Evolutionary conservation across 1,139 yeast genomes (phyloP).

Genomic region (Suhomyces yuchorum): DNA sequence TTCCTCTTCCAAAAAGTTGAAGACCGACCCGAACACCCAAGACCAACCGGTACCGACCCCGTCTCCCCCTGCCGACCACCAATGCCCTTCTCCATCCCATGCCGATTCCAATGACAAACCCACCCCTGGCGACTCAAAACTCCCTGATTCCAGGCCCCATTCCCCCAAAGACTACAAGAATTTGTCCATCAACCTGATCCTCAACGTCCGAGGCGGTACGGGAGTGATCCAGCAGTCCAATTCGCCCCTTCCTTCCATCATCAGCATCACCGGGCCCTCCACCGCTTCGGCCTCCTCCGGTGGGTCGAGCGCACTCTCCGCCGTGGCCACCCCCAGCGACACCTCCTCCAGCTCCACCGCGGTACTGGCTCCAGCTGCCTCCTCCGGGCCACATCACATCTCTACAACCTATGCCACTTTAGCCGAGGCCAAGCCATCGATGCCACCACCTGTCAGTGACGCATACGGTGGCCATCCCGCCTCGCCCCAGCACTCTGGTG

Average conservation of each 20-base stretch:
- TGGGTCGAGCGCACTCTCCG: not conserved
- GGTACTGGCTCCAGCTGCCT: not conserved
- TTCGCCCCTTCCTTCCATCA: not conserved
- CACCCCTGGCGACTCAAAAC: not conserved
- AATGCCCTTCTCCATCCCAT: not conserved
- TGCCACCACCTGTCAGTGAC: slow-evolving; percentile 1
- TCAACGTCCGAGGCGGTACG: slow-evolving; percentile 12
- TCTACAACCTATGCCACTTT: not conserved
- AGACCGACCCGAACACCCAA: not conserved
- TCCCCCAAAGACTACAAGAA: slow-evolving; percentile 17
- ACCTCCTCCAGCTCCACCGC: not conserved
- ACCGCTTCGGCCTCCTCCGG: not conserved
- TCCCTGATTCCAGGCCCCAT: slow-evolving; percentile 4
- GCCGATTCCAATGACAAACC: not conserved
- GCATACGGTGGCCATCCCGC: not conserved
- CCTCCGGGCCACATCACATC: not conserved
- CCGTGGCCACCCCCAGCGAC: not conserved
- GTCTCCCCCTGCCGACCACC: not conserved
- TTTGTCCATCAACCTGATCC: slow-evolving; percentile 17
- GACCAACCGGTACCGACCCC: not conserved
- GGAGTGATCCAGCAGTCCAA: not conserved
- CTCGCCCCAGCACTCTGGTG: not conserved
- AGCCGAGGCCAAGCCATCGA: not conserved
- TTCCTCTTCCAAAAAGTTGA: not conserved
- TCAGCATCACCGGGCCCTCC: not conserved